Percentiles rank a stretch among this genome's conserved stretches.
Evolutionary conservation across 202 grass and related monocot genomes (phyloP).

Genomic region (Brachypodium distachyon): DNA sequence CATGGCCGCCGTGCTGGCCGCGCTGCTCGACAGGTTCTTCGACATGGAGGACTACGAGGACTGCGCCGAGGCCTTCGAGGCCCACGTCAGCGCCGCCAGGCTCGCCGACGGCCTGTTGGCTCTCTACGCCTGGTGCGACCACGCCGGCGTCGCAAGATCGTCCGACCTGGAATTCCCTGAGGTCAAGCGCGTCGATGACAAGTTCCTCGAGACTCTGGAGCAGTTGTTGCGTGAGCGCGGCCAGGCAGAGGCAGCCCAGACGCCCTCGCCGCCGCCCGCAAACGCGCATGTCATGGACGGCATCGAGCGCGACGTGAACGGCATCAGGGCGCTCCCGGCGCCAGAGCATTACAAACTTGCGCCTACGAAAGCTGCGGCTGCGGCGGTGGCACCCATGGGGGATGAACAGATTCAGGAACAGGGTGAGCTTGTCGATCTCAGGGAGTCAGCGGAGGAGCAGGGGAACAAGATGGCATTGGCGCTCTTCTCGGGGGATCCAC

Average conservation of each 20-base stretch:
- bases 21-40: conserved; percentile 69
- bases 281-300: no score
- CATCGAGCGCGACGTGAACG: conserved; percentile 48
- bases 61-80: conserved; percentile 63
- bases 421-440: conserved; percentile 49
- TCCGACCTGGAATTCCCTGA: conserved; percentile 56
- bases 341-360: neutral
- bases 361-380: neutral
- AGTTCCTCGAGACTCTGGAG: conserved; percentile 55
- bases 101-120: conserved; percentile 48
- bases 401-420: no score
- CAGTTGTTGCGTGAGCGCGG: conserved; percentile 58
- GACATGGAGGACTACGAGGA: conserved; percentile 73
- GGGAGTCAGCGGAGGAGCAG: conserved; percentile 45
- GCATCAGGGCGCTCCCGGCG: conserved; percentile 54
- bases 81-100: conserved; percentile 45
- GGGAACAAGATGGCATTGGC: conserved; percentile 65
- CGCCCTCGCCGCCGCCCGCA: neutral
- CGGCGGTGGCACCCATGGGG: neutral
- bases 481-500: conserved; percentile 60
- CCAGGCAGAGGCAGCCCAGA: neutral
- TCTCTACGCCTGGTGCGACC: conserved; percentile 62
- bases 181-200: conserved; percentile 51
- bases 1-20: conserved; percentile 33
- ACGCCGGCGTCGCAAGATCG: conserved; percentile 35